Evolutionary conservation across 768 basidiomycete species (phyloP).

Genomic region (Leucosporidium creatinivorum): DNA sequence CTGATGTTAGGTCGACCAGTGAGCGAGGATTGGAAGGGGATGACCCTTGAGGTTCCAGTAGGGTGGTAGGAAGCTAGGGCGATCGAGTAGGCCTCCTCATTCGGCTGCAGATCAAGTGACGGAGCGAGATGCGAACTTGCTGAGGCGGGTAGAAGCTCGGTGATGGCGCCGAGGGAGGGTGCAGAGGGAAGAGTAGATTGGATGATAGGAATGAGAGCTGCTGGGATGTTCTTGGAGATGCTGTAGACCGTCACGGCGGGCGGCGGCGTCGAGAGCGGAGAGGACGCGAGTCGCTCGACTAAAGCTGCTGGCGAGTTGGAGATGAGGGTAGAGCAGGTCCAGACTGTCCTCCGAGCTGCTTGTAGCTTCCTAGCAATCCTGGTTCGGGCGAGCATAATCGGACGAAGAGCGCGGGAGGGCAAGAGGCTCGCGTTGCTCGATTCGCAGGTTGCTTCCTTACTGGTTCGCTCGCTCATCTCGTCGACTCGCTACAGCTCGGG

Average conservation of each 20-base stretch:
- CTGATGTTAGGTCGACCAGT: conserved; percentile 19
- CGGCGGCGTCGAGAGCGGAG: not conserved
- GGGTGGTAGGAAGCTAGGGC: conserved; percentile 2
- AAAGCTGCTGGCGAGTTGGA: conserved; percentile 7
- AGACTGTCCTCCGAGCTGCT: not conserved
- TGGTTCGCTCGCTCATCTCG: too few relatives aligned
- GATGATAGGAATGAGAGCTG: conserved; percentile 5
- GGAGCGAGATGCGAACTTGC: not conserved
- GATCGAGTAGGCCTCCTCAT: conserved; percentile 6
- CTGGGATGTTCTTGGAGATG: conserved; percentile 27
- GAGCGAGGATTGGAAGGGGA: conserved; percentile 16
- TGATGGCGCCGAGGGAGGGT: conserved; percentile 9
- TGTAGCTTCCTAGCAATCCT: too few relatives aligned
- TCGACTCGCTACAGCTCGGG: too few relatives aligned
- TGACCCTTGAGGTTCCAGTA: not conserved
- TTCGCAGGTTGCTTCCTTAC: too few relatives aligned
- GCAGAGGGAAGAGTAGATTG: not conserved
- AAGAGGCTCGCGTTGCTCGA: too few relatives aligned
- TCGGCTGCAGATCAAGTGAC: not conserved
- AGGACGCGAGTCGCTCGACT: not conserved
- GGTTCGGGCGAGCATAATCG: too few relatives aligned
- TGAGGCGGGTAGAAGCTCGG: conserved; percentile 14
- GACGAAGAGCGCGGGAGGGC: too few relatives aligned
- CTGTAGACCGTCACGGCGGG: not conserved
- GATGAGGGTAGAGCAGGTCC: conserved; percentile 16